Conservation (phyloP, 345 rosid genomes). For the Viola odorata region DNA sequence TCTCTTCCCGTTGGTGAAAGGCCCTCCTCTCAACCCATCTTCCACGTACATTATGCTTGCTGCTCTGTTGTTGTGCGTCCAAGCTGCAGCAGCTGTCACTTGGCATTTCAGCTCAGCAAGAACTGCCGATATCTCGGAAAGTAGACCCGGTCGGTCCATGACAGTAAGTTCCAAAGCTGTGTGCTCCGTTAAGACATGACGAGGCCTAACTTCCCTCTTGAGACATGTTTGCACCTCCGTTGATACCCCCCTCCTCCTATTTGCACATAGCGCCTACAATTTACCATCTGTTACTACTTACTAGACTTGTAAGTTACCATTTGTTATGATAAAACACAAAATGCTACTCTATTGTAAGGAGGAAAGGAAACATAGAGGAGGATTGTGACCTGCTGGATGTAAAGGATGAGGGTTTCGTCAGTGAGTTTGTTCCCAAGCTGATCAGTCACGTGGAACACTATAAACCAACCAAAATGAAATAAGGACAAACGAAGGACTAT, state of each 20-base stretch:
- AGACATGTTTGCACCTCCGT: conserved; percentile 39
- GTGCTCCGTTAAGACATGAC: conserved; percentile 53
- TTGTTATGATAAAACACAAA: neutral
- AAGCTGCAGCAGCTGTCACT: conserved; percentile 57
- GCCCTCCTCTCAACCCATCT: conserved; percentile 52
- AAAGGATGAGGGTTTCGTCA: conserved; percentile 52
- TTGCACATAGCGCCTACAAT: conserved; percentile 59
- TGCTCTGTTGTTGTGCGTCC: conserved; percentile 74
- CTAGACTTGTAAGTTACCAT: neutral
- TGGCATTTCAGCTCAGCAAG: conserved; percentile 60
- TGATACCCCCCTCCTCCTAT: conserved; percentile 40
- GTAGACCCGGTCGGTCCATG: conserved; percentile 64
- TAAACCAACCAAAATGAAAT: conserved; percentile 11
- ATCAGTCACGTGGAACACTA: conserved; percentile 84
- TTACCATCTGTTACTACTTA: neutral
- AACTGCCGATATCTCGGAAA: conserved; percentile 76
- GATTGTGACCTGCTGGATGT: conserved; percentile 53
- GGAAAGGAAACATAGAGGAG: neutral
- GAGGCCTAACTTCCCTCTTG: conserved; percentile 45
- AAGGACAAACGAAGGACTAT: neutral
- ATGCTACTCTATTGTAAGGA: neutral
- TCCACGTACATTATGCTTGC: conserved; percentile 69
- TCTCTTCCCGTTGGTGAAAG: conserved; percentile 37
- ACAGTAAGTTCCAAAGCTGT: conserved; percentile 75
- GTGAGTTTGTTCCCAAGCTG: conserved; percentile 64